These are phyloP conservation scores for Trametes gibbosa DNA, from an alignment of 768 basidiomycete species.

Conservation along the genomic window DNA sequence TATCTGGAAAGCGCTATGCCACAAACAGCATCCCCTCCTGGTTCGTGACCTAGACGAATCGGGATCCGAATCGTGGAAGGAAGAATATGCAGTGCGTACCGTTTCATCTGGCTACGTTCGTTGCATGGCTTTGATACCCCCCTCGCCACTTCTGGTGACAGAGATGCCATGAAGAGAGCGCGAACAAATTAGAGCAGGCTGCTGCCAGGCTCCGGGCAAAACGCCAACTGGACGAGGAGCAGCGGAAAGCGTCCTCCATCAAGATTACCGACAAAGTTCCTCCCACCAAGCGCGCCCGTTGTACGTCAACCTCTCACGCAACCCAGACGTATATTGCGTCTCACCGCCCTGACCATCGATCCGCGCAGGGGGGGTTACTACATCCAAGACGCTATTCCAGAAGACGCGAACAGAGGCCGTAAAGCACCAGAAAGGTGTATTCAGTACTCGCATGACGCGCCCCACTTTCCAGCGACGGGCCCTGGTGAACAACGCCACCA, in stretches of 20 bases:
- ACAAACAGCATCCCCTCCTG: constrained; percentile 54
- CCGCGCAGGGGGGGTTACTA: constrained; percentile 36
- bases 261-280: constrained; percentile 72
- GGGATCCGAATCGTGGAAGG: constrained; percentile 58
- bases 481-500: constrained; percentile 16
- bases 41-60: constrained; percentile 46
- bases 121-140: background rate
- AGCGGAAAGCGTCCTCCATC: constrained; percentile 74
- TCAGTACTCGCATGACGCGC: constrained; percentile 50
- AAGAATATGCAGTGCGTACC: constrained; percentile 60
- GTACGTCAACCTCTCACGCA: constrained; percentile 37
- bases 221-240: constrained; percentile 67
- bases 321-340: background rate
- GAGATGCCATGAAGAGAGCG: constrained; percentile 46
- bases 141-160: constrained; percentile 12
- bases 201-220: constrained; percentile 34
- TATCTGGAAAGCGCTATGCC: constrained; percentile 65
- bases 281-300: constrained; percentile 61
- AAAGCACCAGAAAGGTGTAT: constrained; percentile 62
- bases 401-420: constrained; percentile 72
- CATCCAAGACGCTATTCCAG: constrained; percentile 71
- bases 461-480: constrained; percentile 34
- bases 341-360: background rate
- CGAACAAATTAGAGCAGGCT: constrained; percentile 55
- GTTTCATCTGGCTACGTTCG: background rate